Percentiles rank a stretch among this genome's conserved stretches.
Evolutionary conservation across 2,329 filamentous ascomycete genomes (phyloP).

Genomic region (Aspergillus sp.): DNA sequence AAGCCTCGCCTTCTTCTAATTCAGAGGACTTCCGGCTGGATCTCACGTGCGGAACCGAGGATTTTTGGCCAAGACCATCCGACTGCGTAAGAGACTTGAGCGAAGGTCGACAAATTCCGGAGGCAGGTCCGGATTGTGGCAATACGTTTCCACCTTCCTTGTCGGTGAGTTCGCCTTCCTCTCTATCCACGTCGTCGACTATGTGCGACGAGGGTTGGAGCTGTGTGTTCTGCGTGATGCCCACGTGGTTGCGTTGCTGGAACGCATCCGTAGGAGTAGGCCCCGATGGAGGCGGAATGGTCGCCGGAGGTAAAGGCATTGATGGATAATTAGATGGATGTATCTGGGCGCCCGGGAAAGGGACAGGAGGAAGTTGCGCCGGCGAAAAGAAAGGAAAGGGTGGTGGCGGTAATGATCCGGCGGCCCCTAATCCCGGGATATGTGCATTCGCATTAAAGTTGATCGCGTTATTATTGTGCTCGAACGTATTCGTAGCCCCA

Average conservation of each 20-base stretch:
- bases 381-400: slow-evolving; percentile 34
- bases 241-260: slow-evolving; percentile 13
- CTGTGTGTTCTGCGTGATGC: slow-evolving; percentile 10
- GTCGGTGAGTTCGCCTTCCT: slow-evolving; percentile 79
- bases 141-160: slow-evolving; percentile 47
- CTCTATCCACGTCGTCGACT: slow-evolving; percentile 48
- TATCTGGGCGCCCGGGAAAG: slow-evolving; percentile 34
- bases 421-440: slow-evolving; percentile 30
- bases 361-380: slow-evolving; percentile 26
- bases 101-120: too few relatives aligned
- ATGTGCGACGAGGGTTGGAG: slow-evolving; percentile 22
- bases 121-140: too few relatives aligned
- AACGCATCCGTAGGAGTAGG: slow-evolving; percentile 9
- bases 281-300: slow-evolving; percentile 5
- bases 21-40: slow-evolving; percentile 10
- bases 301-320: slow-evolving; percentile 17
- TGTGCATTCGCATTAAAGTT: slow-evolving; percentile 27
- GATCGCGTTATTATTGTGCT: slow-evolving; percentile 20
- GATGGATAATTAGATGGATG: slow-evolving; percentile 21
- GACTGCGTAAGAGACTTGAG: too few relatives aligned
- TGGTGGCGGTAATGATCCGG: slow-evolving; percentile 26
- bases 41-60: too few relatives aligned
- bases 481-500: slow-evolving; percentile 13
- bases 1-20: slow-evolving; percentile 27
- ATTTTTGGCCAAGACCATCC: neutral